Percentiles rank a stretch among this genome's conserved stretches.
phyloP scores from a whole-genome alignment of 768 basidiomycete genomes.

The Auricularia auricula-judae region DNA sequence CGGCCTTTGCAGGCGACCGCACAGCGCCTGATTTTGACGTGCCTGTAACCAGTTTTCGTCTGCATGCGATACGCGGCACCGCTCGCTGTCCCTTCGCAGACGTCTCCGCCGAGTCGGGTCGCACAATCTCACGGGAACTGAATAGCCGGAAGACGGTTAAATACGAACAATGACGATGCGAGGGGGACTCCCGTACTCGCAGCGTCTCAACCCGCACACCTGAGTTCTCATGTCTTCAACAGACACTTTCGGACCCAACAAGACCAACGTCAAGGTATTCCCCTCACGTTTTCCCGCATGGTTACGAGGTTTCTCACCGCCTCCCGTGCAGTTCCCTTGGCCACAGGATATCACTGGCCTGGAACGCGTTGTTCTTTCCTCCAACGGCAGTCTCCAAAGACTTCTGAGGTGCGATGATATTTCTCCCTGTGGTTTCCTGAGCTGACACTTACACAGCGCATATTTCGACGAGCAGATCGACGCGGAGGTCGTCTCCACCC shows the following conservation, averaged over 20 bases:
- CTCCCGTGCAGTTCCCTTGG: constrained; percentile 36
- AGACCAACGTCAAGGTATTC: neutral
- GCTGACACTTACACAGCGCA: constrained; percentile 28
- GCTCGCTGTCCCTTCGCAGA: no score
- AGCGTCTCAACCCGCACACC: no score
- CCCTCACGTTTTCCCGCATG: neutral
- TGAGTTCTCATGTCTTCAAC: neutral
- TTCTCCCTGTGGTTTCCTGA: neutral
- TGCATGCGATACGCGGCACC: no score
- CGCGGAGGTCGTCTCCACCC: constrained; percentile 45
- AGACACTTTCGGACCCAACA: neutral
- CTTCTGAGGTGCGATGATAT: constrained; percentile 40
- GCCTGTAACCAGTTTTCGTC: no score
- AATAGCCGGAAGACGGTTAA: no score
- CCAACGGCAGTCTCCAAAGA: constrained; percentile 61
- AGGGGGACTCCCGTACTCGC: no score
- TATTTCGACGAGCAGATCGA: constrained; percentile 54
- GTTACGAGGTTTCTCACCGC: constrained; percentile 3
- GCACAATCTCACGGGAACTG: no score
- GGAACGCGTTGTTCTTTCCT: constrained; percentile 57
- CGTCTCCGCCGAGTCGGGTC: no score
- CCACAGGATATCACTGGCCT: constrained; percentile 38
- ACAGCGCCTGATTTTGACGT: no score
- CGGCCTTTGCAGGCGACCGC: no score
- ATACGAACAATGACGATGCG: no score